These are phyloP conservation scores for Chaetoceros tenuissimus DNA, from an alignment of 108 stramenopile genomes.

Conservation along the genomic window DNA sequence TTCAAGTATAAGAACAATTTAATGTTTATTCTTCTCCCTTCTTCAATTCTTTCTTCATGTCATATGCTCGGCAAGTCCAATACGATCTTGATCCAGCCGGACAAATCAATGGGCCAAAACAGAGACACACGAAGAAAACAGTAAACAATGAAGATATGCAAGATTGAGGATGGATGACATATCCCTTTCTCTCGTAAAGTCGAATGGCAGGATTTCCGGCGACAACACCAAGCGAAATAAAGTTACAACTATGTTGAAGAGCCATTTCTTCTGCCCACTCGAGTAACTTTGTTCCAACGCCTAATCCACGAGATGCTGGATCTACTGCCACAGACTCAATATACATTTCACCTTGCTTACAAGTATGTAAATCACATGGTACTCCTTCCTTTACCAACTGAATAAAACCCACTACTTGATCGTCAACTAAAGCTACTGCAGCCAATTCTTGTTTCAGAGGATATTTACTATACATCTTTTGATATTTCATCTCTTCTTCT, in stretches of 20 bases:
- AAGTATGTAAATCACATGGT: neutral
- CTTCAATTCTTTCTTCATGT: too few species aligned
- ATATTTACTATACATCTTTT: too few species aligned
- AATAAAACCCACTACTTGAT: neutral
- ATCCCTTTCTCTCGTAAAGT: conserved; percentile 14
- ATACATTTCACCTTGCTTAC: conserved; percentile 3
- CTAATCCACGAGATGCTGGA: conserved; percentile 14
- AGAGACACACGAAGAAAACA: too few species aligned
- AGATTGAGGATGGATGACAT: too few species aligned
- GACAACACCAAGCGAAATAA: conserved; percentile 12
- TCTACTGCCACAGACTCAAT: conserved; percentile 7
- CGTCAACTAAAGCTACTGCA: neutral
- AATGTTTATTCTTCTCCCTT: too few species aligned
- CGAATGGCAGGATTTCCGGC: conserved; percentile 24
- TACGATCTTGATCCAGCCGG: too few species aligned
- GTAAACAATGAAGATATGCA: too few species aligned
- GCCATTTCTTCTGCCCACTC: conserved; percentile 21
- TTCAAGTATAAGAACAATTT: too few species aligned
- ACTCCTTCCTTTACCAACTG: neutral
- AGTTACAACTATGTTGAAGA: neutral
- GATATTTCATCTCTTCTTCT: too few species aligned
- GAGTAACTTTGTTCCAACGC: conserved; percentile 19
- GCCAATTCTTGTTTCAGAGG: too few species aligned
- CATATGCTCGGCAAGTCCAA: too few species aligned
- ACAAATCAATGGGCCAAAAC: too few species aligned